Conservation (phyloP, 108 stramenopile species). For the Seminavis robusta region DNA sequence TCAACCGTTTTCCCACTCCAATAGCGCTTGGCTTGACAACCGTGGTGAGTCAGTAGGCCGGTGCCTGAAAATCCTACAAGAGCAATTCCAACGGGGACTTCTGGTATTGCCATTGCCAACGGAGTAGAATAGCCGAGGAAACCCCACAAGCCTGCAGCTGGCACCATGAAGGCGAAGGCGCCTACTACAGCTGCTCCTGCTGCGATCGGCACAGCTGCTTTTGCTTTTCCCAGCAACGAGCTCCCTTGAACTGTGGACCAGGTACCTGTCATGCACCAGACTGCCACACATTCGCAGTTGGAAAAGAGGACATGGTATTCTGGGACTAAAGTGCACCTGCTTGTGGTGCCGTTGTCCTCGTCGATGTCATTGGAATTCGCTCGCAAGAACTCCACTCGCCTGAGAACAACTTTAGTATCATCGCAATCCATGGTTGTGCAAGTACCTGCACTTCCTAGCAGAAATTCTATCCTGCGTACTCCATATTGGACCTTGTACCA, state of each 20-base stretch:
- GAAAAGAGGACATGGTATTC: constrained; percentile 27
- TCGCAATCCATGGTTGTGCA: background rate
- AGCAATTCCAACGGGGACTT: constrained; percentile 63
- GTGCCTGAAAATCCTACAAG: constrained; percentile 42
- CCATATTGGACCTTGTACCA: constrained; percentile 42
- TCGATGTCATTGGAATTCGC: constrained; percentile 2
- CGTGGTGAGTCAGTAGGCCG: too few relatives aligned
- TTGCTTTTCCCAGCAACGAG: too few relatives aligned
- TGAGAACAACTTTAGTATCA: background rate
- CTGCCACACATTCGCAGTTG: constrained; percentile 49
- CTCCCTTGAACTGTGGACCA: constrained; percentile 20
- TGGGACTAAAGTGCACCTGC: constrained; percentile 9
- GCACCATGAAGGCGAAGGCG: background rate
- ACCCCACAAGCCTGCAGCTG: constrained; percentile 38
- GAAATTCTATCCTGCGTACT: constrained; percentile 13
- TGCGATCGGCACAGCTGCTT: background rate
- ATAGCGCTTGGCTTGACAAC: constrained; percentile 31
- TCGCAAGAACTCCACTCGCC: constrained; percentile 21
- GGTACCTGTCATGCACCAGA: constrained; percentile 41
- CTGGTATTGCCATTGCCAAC: constrained; percentile 60
- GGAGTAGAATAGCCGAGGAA: constrained; percentile 78
- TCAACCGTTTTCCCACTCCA: constrained; percentile 59
- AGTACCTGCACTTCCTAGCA: constrained; percentile 22
- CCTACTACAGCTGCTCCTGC: background rate
- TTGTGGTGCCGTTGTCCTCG: background rate